These are phyloP conservation scores for Ceratobasidium sp. DNA, from an alignment of 1,284 basidiomycete species.

Conservation along the genomic window DNA sequence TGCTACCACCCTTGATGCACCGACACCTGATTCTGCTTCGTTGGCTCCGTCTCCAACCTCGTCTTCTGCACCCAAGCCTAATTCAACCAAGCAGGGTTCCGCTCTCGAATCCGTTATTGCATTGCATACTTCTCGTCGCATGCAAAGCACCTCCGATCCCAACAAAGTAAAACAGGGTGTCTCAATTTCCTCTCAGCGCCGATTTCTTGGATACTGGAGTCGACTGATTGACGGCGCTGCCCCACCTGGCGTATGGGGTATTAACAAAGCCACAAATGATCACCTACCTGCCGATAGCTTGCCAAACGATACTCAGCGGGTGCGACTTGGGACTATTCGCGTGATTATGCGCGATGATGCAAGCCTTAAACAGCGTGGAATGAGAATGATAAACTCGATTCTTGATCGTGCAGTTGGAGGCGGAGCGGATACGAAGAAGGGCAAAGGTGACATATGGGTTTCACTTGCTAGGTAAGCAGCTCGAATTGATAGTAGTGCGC, in stretches of 20 bases:
- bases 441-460: constrained; percentile 72
- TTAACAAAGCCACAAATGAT: constrained; percentile 42
- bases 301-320: constrained; percentile 66
- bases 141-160: constrained; percentile 67
- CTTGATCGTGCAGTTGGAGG: constrained; percentile 43
- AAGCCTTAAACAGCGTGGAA: constrained; percentile 61
- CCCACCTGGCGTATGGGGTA: constrained; percentile 57
- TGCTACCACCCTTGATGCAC: constrained; percentile 20
- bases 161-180: constrained; percentile 75
- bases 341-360: constrained; percentile 42
- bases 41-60: constrained; percentile 10
- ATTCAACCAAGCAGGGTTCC: constrained; percentile 10
- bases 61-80: background rate
- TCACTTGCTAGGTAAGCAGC: constrained; percentile 71
- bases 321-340: constrained; percentile 66
- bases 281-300: constrained; percentile 58
- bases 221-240: constrained; percentile 70
- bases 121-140: constrained; percentile 76
- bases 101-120: constrained; percentile 71
- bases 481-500: background rate
- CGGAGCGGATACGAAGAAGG: constrained; percentile 51
- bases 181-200: constrained; percentile 80
- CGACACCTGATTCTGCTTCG: constrained; percentile 13
- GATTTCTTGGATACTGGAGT: constrained; percentile 82
- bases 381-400: constrained; percentile 17